Conservation (phyloP, 345 rosid species). For the Lumnitzera racemosa region DNA sequence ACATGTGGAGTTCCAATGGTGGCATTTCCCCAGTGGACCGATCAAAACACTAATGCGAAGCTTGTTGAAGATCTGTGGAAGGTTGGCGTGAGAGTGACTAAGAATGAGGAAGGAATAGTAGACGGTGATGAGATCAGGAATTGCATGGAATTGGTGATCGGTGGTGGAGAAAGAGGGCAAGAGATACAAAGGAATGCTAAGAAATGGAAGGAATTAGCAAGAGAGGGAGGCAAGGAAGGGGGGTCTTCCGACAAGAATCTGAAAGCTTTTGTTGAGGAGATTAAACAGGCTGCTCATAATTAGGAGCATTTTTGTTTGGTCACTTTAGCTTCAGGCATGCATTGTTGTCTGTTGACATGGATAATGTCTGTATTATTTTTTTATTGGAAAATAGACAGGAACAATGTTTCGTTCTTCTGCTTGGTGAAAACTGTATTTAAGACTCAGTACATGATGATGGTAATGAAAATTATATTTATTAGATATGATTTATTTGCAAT, state of each 20-base stretch:
- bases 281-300: background rate
- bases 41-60: conserved; percentile 31
- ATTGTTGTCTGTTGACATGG: too few relatives aligned
- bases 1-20: conserved; percentile 28
- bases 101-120: conserved; percentile 9
- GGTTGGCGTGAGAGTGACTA: conserved; percentile 17
- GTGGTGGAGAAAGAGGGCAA: conserved; percentile 16
- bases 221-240: conserved; percentile 16
- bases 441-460: too few relatives aligned
- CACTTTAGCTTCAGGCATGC: too few relatives aligned
- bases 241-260: conserved; percentile 22
- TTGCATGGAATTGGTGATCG: conserved; percentile 29
- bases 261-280: conserved; percentile 12
- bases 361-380: too few relatives aligned
- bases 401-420: background rate
- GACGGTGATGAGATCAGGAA: conserved; percentile 23
- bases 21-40: conserved; percentile 28
- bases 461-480: too few relatives aligned
- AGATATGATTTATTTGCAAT: too few relatives aligned
- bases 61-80: conserved; percentile 27
- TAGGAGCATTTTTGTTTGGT: background rate
- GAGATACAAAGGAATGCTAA: conserved; percentile 22
- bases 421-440: background rate
- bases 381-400: too few relatives aligned
- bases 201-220: conserved; percentile 30